Evolutionary conservation across 441 rosid species (phyloP), one percentile per base, ranked within the genome.

Genomic region (California macrophylla): DNA sequence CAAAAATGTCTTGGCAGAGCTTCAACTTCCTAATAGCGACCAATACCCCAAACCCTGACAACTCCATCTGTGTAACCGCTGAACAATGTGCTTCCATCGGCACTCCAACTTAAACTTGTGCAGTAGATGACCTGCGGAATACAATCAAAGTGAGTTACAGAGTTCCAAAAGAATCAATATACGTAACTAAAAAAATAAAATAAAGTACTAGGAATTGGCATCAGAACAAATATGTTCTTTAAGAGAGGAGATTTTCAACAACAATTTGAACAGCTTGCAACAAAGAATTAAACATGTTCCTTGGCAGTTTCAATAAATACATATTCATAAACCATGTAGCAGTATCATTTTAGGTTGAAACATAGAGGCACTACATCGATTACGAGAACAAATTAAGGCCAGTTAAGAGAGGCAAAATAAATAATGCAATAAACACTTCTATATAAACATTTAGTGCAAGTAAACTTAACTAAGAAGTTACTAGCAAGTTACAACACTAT

Each of bases 51-150:
- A 66, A 92, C 97, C 84, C 99, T 83, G 79, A 94, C 81, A 5
- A 94, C 98, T 65, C 98, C 98, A 66, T 94, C 98, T 0, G 97
- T 94, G 45, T 92, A 94, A 10, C 98, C 98, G 63, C 98, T 90
- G 85, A 90, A 94, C 82, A 94, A 67, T 66, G 97, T 90, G 82
- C 93, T 92, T 74, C 98, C 98, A 78, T 94, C 98, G 0, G 82
- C 85, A 62, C 92, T 94, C 98, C 98, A 94, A 92, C 71, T 89
- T 87, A 94, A 77, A 74, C 98, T 76, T 24, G 97, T 91, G 85
- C 98, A 94, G 85, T 84, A 89, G 6, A 89, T 92, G 52, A 85
- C 88, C 98, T 94, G 84, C 76, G 76, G 61, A 69, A 26, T 0
- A 21, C 16, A 50, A 36, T 13, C 58, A 50, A 2, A 16, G 2